Evolutionary conservation across 2,329 filamentous ascomycete species (phyloP), one percentile per base, ranked within the genome.

Genomic region (Ilyonectria sp.): DNA sequence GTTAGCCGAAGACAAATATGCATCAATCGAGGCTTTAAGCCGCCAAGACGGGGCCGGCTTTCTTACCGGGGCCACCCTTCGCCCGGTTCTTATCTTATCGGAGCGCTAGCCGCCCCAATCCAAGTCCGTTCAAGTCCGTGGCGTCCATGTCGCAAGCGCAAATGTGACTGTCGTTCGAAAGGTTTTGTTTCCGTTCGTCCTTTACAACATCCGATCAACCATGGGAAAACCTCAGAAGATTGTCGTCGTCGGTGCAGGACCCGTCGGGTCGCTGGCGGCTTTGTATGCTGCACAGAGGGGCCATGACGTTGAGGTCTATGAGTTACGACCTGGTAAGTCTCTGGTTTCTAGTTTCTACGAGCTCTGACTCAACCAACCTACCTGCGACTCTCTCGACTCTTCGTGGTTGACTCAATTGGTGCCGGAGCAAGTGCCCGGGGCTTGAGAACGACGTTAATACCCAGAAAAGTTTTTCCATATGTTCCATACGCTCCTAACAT

Each of bases 231-330:
- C 73, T 68, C 88, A 93, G 75, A 96, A 94, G 81, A 90, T 93
- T 62, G 87, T 97, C 21, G 88, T 99, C 53, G 92, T 99, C 55
- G 96, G 96, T 60, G 96, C 95, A 61, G 96, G 96, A 2, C 96
- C 96, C 0, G 96, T 99, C 8, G 96, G 96, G 44, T 94, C 95
- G 11, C 85, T 99, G 47, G 95, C 96, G 26, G 96, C 94, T 49
- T 84, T 99, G 6, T 99, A 98, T 84, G 95, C 96, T 60, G 95
- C 96, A 4, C 89, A 92, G 73, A 87, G 95, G 79, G 96, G 95
- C 49, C 91, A 97, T 80, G 85, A 95, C 76, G 96, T 99, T 35
- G 94, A 98, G 79, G 87, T 99, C 56, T 99, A 98, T 80, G 96
- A 99, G 82, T 84, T 99, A 73, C 90, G 96, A 78, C 90, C 92